Conservation (phyloP, 1,139 yeast species). For the Kodamaea derodonti region DNA sequence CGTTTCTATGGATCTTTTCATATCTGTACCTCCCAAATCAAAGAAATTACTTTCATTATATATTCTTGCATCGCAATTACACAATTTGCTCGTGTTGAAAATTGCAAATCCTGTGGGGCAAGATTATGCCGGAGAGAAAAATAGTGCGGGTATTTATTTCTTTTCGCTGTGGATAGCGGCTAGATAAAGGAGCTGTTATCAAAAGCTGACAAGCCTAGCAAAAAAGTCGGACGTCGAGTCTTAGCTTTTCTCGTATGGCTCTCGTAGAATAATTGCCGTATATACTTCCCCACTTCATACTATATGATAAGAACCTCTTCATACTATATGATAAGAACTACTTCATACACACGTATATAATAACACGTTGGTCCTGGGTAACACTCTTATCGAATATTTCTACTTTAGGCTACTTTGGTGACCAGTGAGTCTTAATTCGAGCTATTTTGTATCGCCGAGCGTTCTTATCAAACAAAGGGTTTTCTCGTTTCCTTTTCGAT, state of each 20-base stretch:
- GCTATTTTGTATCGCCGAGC: background rate
- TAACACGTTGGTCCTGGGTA: no score
- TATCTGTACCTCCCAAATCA: conserved; percentile 1
- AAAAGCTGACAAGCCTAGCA: background rate
- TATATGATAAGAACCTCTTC: no score
- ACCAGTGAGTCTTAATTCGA: background rate
- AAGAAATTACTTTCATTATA: background rate
- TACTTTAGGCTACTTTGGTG: background rate
- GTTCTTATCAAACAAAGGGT: background rate
- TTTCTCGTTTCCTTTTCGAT: background rate
- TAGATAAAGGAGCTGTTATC: background rate
- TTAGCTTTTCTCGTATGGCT: background rate
- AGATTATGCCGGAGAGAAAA: background rate
- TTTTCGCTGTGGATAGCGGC: background rate
- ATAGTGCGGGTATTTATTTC: background rate
- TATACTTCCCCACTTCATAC: no score
- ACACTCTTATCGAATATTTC: background rate
- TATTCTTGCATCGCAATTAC: background rate
- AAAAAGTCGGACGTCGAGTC: no score
- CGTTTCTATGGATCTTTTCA: conserved; percentile 8
- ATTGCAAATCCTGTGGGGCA: background rate
- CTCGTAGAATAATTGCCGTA: no score
- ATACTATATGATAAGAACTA: no score
- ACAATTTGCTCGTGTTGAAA: background rate
- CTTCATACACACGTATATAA: no score